Percentiles rank a stretch among this genome's conserved stretches.
Evolutionary conservation across 2,329 filamentous ascomycete genomes (phyloP).

Genomic region (Apiospora rasikravindrae): DNA sequence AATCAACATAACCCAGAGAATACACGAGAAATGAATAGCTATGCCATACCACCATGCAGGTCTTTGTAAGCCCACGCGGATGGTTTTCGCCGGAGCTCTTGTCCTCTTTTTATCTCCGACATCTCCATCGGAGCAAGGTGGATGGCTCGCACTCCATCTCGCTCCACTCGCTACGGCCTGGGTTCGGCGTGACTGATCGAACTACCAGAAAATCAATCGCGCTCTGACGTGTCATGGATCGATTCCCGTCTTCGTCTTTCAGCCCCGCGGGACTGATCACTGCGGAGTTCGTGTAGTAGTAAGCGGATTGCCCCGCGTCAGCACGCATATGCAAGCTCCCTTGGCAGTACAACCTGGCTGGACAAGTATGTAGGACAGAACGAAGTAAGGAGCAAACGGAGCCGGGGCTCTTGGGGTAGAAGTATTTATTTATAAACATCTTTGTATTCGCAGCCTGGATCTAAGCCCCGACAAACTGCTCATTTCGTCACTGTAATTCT

Average conservation of each 20-base stretch:
- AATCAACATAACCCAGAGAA: neutral
- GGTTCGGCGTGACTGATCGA: neutral
- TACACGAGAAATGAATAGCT: too few species aligned
- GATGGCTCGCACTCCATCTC: neutral
- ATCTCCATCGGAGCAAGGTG: neutral
- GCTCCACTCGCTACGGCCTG: neutral
- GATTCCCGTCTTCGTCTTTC: neutral
- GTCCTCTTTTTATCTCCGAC: neutral
- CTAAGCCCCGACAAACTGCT: neutral
- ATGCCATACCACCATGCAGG: neutral
- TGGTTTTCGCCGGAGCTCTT: neutral
- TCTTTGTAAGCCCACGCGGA: neutral
- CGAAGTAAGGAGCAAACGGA: neutral
- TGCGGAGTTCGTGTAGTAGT: neutral
- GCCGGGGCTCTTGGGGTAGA: neutral
- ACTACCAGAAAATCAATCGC: neutral
- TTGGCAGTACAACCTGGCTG: neutral
- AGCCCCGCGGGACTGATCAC: neutral
- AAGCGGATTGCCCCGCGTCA: neutral
- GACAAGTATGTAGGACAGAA: neutral
- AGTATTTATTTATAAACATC: neutral
- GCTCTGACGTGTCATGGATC: constrained; percentile 4
- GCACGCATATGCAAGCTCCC: neutral
- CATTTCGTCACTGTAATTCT: neutral
- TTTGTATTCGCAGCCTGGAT: neutral